Conservation (phyloP, 495 filamentous ascomycete species). For the Penicillium dipodomyicola region DNA sequence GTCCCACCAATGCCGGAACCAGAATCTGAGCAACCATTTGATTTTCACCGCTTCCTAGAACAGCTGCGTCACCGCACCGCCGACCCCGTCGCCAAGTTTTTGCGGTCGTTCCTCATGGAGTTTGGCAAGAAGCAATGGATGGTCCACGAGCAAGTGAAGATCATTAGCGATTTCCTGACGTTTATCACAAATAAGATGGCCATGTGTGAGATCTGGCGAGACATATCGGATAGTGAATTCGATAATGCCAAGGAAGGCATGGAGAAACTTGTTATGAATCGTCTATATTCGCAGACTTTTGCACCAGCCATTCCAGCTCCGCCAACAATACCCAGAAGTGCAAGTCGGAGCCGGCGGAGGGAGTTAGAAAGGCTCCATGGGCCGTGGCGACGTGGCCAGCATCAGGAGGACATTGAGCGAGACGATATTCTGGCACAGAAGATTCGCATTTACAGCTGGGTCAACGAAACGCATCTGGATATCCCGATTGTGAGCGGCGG, state of each 20-base stretch:
- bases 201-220: slow-evolving; percentile 95
- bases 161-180: slow-evolving; percentile 93
- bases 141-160: slow-evolving; percentile 99
- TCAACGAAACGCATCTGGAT: slow-evolving; percentile 90
- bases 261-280: slow-evolving; percentile 99
- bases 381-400: slow-evolving; percentile 84
- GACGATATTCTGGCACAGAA: slow-evolving; percentile 95
- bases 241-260: slow-evolving; percentile 98
- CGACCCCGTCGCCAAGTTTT: slow-evolving; percentile 92
- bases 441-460: slow-evolving; percentile 94
- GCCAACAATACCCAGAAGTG: slow-evolving; percentile 61
- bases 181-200: slow-evolving; percentile 99
- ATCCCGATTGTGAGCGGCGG: slow-evolving; percentile 82
- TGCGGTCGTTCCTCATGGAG: slow-evolving; percentile 89
- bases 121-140: slow-evolving; percentile 99
- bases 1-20: slow-evolving; percentile 80
- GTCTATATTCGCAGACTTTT: slow-evolving; percentile 94
- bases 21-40: slow-evolving; percentile 86
- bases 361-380: slow-evolving; percentile 68
- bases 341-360: slow-evolving; percentile 65
- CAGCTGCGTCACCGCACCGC: slow-evolving; percentile 93
- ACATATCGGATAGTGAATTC: slow-evolving; percentile 94
- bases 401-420: slow-evolving; percentile 97
- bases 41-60: slow-evolving; percentile 96
- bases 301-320: slow-evolving; percentile 86